Percentiles rank a stretch among this genome's conserved stretches.
Conservation (phyloP, 352 stramenopile genomes). For the Aphanomyces euteiches region DNA sequence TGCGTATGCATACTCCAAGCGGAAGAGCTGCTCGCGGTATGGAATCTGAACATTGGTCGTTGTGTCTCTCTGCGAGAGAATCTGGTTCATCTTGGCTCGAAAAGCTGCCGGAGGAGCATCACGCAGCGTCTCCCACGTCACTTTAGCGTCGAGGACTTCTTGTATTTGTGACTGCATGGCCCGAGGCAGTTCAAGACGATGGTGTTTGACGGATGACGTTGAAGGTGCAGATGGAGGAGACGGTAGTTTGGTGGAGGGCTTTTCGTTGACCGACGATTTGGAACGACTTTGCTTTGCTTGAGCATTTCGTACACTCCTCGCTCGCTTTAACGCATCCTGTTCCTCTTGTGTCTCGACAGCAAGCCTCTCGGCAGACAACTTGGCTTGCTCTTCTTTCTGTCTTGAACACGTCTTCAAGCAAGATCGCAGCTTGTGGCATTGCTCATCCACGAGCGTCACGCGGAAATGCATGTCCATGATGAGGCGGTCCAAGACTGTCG, state of each 20-base stretch:
- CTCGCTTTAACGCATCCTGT: constrained; percentile 6
- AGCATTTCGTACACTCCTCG: constrained; percentile 16
- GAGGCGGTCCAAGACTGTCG: constrained; percentile 10
- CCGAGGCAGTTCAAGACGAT: constrained; percentile 5
- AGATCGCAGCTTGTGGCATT: constrained; percentile 5
- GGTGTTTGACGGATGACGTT: neutral
- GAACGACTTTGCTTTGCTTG: neutral
- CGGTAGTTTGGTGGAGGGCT: neutral
- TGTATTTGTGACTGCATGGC: neutral
- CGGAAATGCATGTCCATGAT: constrained; percentile 1
- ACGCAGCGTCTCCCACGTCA: neutral
- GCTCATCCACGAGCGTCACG: constrained; percentile 11
- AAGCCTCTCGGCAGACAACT: neutral
- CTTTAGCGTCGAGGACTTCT: neutral
- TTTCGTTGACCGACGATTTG: neutral
- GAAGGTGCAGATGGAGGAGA: neutral
- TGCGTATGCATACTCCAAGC: constrained; percentile 19
- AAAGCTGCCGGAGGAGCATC: neutral
- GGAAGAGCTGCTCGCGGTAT: constrained; percentile 26
- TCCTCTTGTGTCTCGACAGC: constrained; percentile 1
- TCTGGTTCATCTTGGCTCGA: constrained; percentile 18
- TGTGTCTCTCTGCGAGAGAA: constrained; percentile 14
- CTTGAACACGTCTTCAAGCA: neutral
- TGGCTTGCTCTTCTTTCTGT: neutral
- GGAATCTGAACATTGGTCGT: neutral